These are phyloP conservation scores for Fomitopsis serialis DNA, from an alignment of 768 basidiomycete genomes.

Conservation along the genomic window DNA sequence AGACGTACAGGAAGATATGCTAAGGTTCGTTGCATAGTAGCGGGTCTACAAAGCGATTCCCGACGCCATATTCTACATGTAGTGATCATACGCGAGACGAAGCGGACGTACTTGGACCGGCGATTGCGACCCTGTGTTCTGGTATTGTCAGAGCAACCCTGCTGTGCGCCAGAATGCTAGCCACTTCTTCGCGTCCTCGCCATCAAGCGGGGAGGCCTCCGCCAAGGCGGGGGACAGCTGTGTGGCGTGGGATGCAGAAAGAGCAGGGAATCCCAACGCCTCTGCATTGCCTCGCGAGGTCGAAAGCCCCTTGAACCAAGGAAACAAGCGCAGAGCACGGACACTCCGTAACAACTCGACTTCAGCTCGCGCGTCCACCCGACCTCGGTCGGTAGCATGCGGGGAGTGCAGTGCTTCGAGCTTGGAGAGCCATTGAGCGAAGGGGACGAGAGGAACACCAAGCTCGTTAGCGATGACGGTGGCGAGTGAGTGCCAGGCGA, in stretches of 20 bases:
- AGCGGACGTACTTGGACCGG: no score
- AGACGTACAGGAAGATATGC: no score
- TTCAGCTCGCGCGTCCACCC: conserved; percentile 5
- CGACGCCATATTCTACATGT: no score
- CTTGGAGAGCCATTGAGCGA: conserved; percentile 18
- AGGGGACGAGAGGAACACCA: conserved; percentile 18
- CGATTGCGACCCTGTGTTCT: no score
- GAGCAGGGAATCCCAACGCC: neutral
- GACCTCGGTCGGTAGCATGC: neutral
- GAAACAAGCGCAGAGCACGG: conserved; percentile 23
- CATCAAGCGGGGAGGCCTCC: neutral
- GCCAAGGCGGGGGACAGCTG: neutral
- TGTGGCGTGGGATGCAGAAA: neutral
- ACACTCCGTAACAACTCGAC: conserved; percentile 11
- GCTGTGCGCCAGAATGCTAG: neutral
- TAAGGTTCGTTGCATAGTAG: no score
- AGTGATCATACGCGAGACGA: no score
- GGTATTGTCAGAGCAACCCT: neutral
- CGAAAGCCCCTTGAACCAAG: conserved; percentile 13
- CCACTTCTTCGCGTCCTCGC: neutral
- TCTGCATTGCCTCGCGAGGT: neutral
- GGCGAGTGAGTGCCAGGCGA: conserved; percentile 22
- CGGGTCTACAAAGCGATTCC: no score
- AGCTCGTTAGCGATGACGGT: conserved; percentile 11
- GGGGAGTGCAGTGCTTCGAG: conserved; percentile 1